Conservation (phyloP, 2,329 filamentous ascomycete genomes). For the Exophiala viscosa region DNA sequence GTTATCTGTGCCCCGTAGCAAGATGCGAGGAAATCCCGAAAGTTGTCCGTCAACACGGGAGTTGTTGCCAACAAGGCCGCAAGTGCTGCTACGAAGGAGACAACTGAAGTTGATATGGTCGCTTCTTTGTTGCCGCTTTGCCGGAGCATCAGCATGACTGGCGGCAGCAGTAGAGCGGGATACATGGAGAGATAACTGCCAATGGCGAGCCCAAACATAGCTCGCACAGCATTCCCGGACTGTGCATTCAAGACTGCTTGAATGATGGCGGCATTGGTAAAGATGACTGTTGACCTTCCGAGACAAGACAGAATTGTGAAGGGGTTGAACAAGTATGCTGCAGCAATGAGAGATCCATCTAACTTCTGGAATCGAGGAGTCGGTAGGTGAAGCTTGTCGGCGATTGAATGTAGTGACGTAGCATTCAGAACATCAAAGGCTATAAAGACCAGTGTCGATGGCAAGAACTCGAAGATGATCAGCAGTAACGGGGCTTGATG, state of each 20-base stretch:
- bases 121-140: slow-evolving; percentile 27
- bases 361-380: slow-evolving; percentile 24
- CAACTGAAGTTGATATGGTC: slow-evolving; percentile 28
- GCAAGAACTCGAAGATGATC: slow-evolving; percentile 84
- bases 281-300: slow-evolving; percentile 80
- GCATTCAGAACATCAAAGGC: slow-evolving; percentile 78
- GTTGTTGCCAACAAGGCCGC: slow-evolving; percentile 20
- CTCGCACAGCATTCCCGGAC: slow-evolving; percentile 65
- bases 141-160: slow-evolving; percentile 61
- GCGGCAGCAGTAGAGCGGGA: slow-evolving; percentile 78
- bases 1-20: slow-evolving; percentile 93
- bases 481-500: slow-evolving; percentile 85
- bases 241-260: slow-evolving; percentile 79
- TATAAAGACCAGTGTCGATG: slow-evolving; percentile 78
- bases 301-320: slow-evolving; percentile 90
- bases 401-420: slow-evolving; percentile 71
- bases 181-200: slow-evolving; percentile 92
- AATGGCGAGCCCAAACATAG: slow-evolving; percentile 80
- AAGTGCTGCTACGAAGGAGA: slow-evolving; percentile 24
- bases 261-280: slow-evolving; percentile 84
- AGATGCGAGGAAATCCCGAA: slow-evolving; percentile 81
- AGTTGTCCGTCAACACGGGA: slow-evolving; percentile 62
- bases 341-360: slow-evolving; percentile 20
- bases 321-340: slow-evolving; percentile 86
- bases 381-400: slow-evolving; percentile 36